phyloP scores from a whole-genome alignment of 371 early-diverging fungal genomes.

The Mortierella polycephala region DNA sequence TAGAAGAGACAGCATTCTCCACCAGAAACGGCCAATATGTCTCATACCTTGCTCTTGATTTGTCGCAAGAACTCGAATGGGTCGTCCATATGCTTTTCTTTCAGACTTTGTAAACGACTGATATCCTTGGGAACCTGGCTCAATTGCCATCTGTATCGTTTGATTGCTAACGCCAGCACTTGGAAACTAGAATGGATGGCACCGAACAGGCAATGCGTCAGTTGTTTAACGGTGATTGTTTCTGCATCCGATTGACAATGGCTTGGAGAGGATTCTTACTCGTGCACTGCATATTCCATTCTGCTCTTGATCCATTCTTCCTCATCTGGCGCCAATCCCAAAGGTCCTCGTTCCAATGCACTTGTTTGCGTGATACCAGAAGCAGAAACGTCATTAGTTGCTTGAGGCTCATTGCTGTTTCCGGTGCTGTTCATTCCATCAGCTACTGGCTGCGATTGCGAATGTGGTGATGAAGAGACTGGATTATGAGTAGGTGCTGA shows the following conservation, averaged over 20 bases:
- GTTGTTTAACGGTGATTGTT: not conserved
- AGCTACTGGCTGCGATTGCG: no score
- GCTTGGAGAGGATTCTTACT: conserved; percentile 26
- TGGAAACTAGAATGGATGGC: conserved; percentile 23
- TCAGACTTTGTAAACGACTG: conserved; percentile 55
- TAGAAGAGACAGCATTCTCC: not conserved
- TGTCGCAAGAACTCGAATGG: conserved; percentile 63
- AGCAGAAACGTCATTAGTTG: not conserved
- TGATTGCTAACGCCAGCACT: conserved; percentile 44
- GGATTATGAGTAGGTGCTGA: not conserved
- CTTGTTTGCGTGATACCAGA: conserved; percentile 5
- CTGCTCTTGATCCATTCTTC: conserved; percentile 46
- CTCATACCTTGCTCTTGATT: conserved; percentile 58
- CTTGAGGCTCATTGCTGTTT: no score
- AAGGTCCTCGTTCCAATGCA: conserved; percentile 42
- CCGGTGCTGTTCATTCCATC: no score
- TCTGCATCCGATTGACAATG: not conserved
- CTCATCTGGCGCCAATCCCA: conserved; percentile 37
- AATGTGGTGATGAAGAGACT: no score
- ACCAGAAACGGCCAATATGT: not conserved
- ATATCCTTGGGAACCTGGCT: conserved; percentile 60
- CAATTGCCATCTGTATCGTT: conserved; percentile 57
- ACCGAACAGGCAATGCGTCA: not conserved
- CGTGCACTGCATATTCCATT: conserved; percentile 53
- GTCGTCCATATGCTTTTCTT: conserved; percentile 59